Evolutionary conservation across 345 rosid genomes (phyloP).

Genomic region (Noccaea bulbosa): DNA sequence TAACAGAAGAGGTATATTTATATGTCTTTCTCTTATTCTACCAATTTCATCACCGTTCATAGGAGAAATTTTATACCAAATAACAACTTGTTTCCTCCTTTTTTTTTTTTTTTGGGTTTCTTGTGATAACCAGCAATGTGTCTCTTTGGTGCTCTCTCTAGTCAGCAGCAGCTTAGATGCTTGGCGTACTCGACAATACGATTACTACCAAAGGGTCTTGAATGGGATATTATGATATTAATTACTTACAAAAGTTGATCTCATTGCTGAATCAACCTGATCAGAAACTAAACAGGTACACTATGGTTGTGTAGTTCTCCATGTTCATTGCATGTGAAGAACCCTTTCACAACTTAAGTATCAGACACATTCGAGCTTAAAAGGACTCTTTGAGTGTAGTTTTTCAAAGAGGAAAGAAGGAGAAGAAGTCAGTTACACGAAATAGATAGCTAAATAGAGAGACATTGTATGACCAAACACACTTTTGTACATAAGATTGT

Average conservation of each 20-base stretch:
- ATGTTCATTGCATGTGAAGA: conserved; percentile 23
- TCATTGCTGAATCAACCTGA: conserved; percentile 2
- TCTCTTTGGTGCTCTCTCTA: conserved; percentile 94
- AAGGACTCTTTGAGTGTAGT: neutral
- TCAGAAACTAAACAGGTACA: neutral
- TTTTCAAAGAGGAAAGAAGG: neutral
- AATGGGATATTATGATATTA: conserved; percentile 85
- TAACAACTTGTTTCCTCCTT: conserved; percentile 19
- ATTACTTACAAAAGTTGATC: neutral
- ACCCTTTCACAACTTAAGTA: neutral
- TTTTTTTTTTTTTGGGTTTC: conserved; percentile 15
- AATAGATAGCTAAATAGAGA: neutral
- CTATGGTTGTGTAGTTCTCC: conserved; percentile 15
- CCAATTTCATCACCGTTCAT: conserved; percentile 50
- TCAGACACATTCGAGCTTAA: conserved; percentile 1
- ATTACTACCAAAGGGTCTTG: conserved; percentile 94
- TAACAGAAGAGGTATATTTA: conserved; percentile 88
- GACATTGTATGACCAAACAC: neutral
- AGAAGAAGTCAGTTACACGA: conserved; percentile 18
- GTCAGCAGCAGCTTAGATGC: conserved; percentile 99
- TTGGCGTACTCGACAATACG: conserved; percentile 98
- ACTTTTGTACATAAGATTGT: conserved; percentile 12
- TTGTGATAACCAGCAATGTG: conserved; percentile 77
- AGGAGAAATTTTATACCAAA: neutral
- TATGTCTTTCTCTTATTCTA: neutral